Conservation (phyloP, 331 rosid species). For the Rhamnella rubrinervis region DNA sequence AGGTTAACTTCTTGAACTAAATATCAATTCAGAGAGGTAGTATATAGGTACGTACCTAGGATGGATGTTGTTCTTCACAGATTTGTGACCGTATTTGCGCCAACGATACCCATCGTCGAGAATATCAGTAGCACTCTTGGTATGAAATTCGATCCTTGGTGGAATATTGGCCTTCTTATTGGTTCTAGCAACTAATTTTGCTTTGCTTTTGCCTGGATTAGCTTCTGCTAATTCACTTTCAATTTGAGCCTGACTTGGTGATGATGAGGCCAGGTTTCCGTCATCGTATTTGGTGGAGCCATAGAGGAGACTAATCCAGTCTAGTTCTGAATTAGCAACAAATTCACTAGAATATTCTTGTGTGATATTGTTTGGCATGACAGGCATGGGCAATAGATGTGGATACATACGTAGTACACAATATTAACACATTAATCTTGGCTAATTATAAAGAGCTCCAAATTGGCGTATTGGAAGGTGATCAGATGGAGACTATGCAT, state of each 20-base stretch:
- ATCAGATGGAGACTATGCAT: too few species aligned
- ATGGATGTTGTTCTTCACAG: slow-evolving; percentile 15
- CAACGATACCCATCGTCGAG: slow-evolving; percentile 15
- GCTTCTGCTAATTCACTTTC: neutral
- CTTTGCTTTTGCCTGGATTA: neutral
- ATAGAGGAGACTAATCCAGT: neutral
- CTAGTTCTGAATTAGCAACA: neutral
- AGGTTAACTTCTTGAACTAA: neutral
- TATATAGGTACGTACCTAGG: slow-evolving; percentile 2
- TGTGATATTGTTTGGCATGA: neutral
- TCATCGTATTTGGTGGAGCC: slow-evolving; percentile 2
- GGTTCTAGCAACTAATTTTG: neutral
- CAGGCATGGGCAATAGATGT: too few species aligned
- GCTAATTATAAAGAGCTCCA: too few species aligned
- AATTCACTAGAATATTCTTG: neutral
- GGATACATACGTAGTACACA: too few species aligned
- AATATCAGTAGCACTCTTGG: slow-evolving; percentile 9
- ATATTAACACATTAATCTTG: too few species aligned
- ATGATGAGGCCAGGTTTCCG: neutral
- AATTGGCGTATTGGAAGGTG: too few species aligned
- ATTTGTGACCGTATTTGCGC: slow-evolving; percentile 13
- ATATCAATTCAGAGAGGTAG: too few species aligned
- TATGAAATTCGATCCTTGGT: slow-evolving; percentile 13
- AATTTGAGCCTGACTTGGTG: neutral
- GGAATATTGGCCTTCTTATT: neutral